Evolutionary conservation across 208 protist species (phyloP).

Genomic region (Leishmania major): DNA sequence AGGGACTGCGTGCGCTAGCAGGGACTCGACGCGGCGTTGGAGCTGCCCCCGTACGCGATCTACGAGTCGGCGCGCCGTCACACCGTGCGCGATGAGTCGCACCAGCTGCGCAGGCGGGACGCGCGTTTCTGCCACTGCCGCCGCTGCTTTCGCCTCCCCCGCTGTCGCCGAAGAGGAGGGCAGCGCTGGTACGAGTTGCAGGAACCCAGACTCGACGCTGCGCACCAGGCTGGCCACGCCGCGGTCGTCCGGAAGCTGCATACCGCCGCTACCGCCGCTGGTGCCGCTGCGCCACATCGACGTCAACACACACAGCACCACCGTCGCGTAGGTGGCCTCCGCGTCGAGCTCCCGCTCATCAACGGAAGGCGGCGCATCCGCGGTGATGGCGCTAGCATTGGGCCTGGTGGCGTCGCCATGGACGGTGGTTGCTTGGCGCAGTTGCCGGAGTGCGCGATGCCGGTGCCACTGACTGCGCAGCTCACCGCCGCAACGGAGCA

Average conservation of each 20-base stretch:
- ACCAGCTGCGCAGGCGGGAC: constrained; percentile 16
- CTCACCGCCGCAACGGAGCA: constrained; percentile 25
- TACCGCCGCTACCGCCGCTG: constrained; percentile 3
- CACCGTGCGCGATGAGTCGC: constrained; percentile 29
- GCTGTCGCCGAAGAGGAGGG: constrained; percentile 1
- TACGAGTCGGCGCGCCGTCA: constrained; percentile 25
- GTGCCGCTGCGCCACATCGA: constrained; percentile 26
- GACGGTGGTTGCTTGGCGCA: constrained; percentile 5
- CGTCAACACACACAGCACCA: constrained; percentile 24
- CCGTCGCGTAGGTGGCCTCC: constrained; percentile 26
- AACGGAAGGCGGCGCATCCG: background rate
- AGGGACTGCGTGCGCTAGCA: constrained; percentile 13
- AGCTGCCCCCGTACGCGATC: constrained; percentile 19
- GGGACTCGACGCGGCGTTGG: constrained; percentile 21
- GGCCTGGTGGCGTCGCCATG: background rate
- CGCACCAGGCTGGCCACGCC: constrained; percentile 17
- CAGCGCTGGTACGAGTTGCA: constrained; percentile 19
- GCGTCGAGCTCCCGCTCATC: constrained; percentile 21
- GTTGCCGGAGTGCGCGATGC: constrained; percentile 10
- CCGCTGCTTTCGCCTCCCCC: background rate
- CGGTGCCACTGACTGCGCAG: constrained; percentile 29
- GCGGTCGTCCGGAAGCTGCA: constrained; percentile 11
- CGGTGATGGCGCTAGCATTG: background rate
- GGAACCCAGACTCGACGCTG: constrained; percentile 26
- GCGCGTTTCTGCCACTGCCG: background rate